Evolutionary conservation across 225 moss, liverwort and hornwort genomes (phyloP).

Genomic region (Sphagnum tenellum): DNA sequence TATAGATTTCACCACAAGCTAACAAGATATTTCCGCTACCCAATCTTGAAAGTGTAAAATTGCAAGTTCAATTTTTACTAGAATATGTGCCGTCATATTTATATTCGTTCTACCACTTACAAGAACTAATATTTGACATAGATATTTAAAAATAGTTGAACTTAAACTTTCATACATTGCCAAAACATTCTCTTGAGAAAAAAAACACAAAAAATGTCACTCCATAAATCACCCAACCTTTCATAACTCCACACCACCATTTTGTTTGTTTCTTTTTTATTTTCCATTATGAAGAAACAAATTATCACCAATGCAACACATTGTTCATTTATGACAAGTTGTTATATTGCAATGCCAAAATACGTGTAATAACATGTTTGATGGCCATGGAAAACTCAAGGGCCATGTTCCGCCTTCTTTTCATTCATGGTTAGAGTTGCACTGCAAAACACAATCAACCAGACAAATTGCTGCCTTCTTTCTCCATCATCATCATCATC

Average conservation of each 20-base stretch:
- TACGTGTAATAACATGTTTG: not conserved
- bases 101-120: not conserved
- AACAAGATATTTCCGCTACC: not conserved
- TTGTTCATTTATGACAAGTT: not conserved
- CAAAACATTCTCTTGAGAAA: not conserved
- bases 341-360: not conserved
- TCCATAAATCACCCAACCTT: not conserved
- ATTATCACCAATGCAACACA: not conserved
- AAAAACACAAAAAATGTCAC: not conserved
- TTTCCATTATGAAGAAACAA: not conserved
- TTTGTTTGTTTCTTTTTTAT: not conserved
- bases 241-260: not conserved
- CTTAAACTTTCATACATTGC: not conserved
- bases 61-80: not conserved
- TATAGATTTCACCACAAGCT: not conserved
- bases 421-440: too few species aligned
- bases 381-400: not conserved
- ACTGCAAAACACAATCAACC: too few species aligned
- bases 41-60: not conserved
- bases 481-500: too few species aligned
- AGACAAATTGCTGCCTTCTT: too few species aligned
- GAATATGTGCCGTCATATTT: not conserved
- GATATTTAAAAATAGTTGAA: not conserved
- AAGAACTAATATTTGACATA: not conserved
- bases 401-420: not conserved